These are phyloP conservation scores for Lenzites betulinus DNA, from an alignment of 768 basidiomycete species.

Conservation along the genomic window DNA sequence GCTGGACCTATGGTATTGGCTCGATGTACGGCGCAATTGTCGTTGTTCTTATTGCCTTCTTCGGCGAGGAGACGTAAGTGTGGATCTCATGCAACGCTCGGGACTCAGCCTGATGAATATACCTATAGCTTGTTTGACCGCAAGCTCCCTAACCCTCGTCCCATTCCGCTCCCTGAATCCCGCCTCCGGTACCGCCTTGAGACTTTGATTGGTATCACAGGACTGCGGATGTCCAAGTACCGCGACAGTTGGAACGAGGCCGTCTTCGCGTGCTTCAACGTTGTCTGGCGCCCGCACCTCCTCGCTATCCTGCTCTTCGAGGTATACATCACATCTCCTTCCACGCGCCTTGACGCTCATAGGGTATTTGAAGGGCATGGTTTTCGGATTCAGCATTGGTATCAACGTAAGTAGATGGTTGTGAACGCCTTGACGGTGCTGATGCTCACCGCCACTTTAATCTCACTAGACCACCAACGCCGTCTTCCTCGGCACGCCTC, in stretches of 20 bases:
- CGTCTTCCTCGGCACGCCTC: conserved; percentile 60
- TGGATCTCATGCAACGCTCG: not conserved
- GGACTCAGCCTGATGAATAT: conserved; percentile 1
- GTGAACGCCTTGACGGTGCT: too few relatives aligned
- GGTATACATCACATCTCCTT: conserved; percentile 29
- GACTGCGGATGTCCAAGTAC: conserved; percentile 56
- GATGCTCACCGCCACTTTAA: not conserved
- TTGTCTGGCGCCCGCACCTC: conserved; percentile 66
- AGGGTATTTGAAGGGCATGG: conserved; percentile 41
- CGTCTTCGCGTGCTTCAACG: conserved; percentile 46
- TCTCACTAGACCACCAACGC: conserved; percentile 59
- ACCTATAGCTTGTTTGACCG: conserved; percentile 62
- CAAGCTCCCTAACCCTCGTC: conserved; percentile 40
- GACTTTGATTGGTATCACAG: conserved; percentile 65
- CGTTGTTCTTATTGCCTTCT: conserved; percentile 55
- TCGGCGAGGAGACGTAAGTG: conserved; percentile 67
- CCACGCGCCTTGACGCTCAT: not conserved
- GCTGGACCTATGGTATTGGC: conserved; percentile 70
- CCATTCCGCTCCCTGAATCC: conserved; percentile 46
- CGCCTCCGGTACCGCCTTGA: conserved; percentile 56
- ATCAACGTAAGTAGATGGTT: conserved; percentile 48
- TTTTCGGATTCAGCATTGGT: conserved; percentile 68
- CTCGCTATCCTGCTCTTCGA: conserved; percentile 54
- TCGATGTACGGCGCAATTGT: conserved; percentile 59
- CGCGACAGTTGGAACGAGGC: conserved; percentile 52